Percentiles rank a stretch among this genome's conserved stretches.
phyloP scores from a whole-genome alignment of 2,329 filamentous ascomycete genomes.

The Teratosphaeriaceae sp. region DNA sequence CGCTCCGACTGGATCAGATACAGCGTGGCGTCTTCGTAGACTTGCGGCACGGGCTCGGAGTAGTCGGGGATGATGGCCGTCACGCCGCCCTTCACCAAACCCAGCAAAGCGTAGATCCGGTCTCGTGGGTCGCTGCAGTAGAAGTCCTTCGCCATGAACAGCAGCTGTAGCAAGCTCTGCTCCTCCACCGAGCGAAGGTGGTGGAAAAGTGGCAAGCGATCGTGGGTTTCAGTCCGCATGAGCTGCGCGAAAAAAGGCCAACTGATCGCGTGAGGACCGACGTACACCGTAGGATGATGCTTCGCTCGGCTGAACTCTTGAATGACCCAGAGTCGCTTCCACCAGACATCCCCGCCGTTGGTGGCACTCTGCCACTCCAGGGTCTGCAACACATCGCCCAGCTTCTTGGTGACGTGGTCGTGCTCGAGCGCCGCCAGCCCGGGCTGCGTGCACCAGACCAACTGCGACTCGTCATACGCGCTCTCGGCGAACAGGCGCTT shows the following conservation, averaged over 20 bases:
- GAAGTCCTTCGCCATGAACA: slow-evolving; percentile 11
- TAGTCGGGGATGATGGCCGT: slow-evolving; percentile 13
- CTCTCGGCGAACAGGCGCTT: slow-evolving; percentile 1
- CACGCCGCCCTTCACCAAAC: slow-evolving; percentile 6
- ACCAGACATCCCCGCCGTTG: slow-evolving; percentile 14
- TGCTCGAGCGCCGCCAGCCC: slow-evolving; percentile 15
- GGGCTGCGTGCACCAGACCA: slow-evolving; percentile 11
- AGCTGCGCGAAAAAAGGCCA: slow-evolving; percentile 14
- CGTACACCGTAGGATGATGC: slow-evolving; percentile 16
- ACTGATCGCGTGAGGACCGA: slow-evolving; percentile 15
- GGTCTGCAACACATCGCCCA: slow-evolving; percentile 7
- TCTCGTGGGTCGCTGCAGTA: slow-evolving; percentile 15
- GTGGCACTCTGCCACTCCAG: slow-evolving; percentile 7
- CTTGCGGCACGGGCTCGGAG: slow-evolving; percentile 9
- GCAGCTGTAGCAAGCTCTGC: slow-evolving; percentile 9
- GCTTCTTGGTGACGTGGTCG: slow-evolving; percentile 8
- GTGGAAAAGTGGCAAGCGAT: slow-evolving; percentile 12
- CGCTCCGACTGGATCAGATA: slow-evolving; percentile 13
- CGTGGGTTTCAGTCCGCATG: slow-evolving; percentile 9
- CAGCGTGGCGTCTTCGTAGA: slow-evolving; percentile 18
- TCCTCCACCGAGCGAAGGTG: slow-evolving; percentile 5
- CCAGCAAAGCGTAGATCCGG: slow-evolving; percentile 16
- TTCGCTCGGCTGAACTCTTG: slow-evolving; percentile 11
- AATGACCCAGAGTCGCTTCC: slow-evolving; percentile 15
- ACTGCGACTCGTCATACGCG: slow-evolving; percentile 9